Evolutionary conservation across 148 eudicot genomes (phyloP).

Genomic region (Suaeda aralocaspica): DNA sequence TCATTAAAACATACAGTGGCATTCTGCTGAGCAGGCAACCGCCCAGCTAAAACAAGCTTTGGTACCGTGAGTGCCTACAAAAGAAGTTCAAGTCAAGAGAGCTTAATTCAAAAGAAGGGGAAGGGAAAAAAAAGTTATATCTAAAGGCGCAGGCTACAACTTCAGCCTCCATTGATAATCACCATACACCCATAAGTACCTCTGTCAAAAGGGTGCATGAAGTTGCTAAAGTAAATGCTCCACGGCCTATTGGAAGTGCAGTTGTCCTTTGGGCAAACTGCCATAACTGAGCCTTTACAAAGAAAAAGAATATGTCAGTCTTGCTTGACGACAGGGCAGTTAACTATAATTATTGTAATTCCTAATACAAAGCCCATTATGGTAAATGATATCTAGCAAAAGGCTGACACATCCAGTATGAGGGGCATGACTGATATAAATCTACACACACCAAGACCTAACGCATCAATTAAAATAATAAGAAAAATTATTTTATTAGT

Average conservation of each 20-base stretch:
- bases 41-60: conserved; percentile 91
- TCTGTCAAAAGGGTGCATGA: conserved; percentile 90
- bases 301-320: neutral
- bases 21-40: conserved; percentile 94
- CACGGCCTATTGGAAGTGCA: conserved; percentile 95
- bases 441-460: too few relatives aligned
- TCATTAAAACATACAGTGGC: conserved; percentile 61
- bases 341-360: neutral
- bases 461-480: too few relatives aligned
- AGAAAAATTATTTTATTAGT: too few relatives aligned
- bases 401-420: neutral
- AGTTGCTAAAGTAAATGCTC: conserved; percentile 92
- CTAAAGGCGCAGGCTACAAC: neutral
- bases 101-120: neutral
- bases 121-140: neutral
- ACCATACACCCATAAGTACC: conserved; percentile 33
- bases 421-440: too few relatives aligned
- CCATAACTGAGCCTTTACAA: conserved; percentile 88
- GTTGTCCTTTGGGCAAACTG: conserved; percentile 97
- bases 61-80: conserved; percentile 88
- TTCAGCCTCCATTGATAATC: conserved; percentile 4
- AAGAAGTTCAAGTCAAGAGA: conserved; percentile 14
- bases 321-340: neutral
- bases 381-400: neutral
- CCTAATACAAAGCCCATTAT: neutral